These are phyloP conservation scores for Arctium lappa DNA, from an alignment of 129 eudicot species.

Conservation along the genomic window DNA sequence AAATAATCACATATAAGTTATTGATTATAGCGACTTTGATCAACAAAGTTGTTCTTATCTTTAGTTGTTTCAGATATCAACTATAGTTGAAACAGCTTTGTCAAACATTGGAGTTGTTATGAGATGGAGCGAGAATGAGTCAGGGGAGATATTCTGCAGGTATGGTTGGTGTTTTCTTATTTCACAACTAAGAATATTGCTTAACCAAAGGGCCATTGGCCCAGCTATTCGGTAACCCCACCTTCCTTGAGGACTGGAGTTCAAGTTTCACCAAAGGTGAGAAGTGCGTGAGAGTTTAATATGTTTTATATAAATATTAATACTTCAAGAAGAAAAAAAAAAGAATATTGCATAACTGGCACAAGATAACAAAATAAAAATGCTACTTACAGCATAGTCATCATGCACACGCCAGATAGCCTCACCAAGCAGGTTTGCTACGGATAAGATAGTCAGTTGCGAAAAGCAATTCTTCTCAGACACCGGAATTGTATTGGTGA, in stretches of 20 bases:
- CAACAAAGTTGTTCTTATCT: not conserved
- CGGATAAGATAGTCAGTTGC: constrained; percentile 87
- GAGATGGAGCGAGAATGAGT: not conserved
- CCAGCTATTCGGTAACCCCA: too few relatives aligned
- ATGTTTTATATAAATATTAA: not conserved
- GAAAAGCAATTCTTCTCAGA: constrained; percentile 78
- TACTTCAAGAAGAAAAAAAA: not conserved
- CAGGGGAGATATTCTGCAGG: too few relatives aligned
- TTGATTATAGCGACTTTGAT: not conserved
- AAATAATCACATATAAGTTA: not conserved
- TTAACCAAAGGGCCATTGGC: too few relatives aligned
- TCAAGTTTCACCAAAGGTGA: not conserved
- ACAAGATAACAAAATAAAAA: not conserved
- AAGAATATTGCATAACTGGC: not conserved
- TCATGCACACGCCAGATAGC: constrained; percentile 98
- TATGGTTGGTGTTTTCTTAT: too few relatives aligned
- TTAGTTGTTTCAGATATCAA: not conserved
- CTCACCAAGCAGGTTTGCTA: constrained; percentile 94
- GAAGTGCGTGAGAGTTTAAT: not conserved
- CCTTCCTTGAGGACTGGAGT: too few relatives aligned
- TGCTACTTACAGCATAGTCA: constrained; percentile 74
- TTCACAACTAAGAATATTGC: too few relatives aligned
- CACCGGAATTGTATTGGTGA: constrained; percentile 88
- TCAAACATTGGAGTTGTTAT: not conserved
- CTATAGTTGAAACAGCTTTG: not conserved